Percentiles rank a stretch among this genome's conserved stretches.
Conservation (phyloP, 202 grass and related monocot species). For the Alloteropsis angusta region DNA sequence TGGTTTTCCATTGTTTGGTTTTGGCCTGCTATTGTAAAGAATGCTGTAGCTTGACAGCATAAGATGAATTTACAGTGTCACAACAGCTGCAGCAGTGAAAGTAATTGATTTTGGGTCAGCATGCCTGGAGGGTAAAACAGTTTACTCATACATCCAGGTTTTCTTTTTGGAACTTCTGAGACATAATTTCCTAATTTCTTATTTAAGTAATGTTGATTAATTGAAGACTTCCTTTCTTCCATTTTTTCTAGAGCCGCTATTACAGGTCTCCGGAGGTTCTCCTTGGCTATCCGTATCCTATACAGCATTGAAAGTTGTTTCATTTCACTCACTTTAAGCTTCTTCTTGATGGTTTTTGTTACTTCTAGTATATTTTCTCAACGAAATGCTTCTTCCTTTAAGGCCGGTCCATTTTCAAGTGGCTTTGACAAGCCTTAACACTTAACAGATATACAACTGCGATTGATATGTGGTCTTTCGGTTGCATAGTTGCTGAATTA, state of each 20-base stretch:
- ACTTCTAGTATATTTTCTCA: not conserved
- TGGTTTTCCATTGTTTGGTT: constrained; percentile 19
- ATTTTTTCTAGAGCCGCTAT: constrained; percentile 88
- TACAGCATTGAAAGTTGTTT: not conserved
- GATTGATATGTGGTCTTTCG: constrained; percentile 97
- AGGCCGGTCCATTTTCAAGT: not conserved
- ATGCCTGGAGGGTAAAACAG: constrained; percentile 85
- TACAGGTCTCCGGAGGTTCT: constrained; percentile 98
- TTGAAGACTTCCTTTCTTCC: constrained; percentile 26
- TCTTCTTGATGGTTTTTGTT: constrained; percentile 11
- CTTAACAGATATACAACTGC: constrained; percentile 73
- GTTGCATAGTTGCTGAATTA: constrained; percentile 89
- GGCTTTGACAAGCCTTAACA: constrained; percentile 43
- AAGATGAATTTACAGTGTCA: constrained; percentile 44
- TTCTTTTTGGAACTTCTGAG: constrained; percentile 20
- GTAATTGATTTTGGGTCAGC: constrained; percentile 99
- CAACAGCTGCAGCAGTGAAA: constrained; percentile 83
- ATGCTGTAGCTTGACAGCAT: constrained; percentile 11
- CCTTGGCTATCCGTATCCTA: constrained; percentile 97
- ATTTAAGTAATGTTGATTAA: constrained; percentile 17
- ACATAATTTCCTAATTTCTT: constrained; percentile 8
- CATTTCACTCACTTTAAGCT: constrained; percentile 20
- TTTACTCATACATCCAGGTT: constrained; percentile 99
- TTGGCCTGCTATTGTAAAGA: not conserved
- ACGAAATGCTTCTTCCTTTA: constrained; percentile 4